A percentile compares a stretch with the other conserved stretches of the same genome.
These are phyloP conservation scores for Plenodomus tracheiphilus DNA, from an alignment of 2,329 filamentous ascomycete genomes.

Conservation along the genomic window DNA sequence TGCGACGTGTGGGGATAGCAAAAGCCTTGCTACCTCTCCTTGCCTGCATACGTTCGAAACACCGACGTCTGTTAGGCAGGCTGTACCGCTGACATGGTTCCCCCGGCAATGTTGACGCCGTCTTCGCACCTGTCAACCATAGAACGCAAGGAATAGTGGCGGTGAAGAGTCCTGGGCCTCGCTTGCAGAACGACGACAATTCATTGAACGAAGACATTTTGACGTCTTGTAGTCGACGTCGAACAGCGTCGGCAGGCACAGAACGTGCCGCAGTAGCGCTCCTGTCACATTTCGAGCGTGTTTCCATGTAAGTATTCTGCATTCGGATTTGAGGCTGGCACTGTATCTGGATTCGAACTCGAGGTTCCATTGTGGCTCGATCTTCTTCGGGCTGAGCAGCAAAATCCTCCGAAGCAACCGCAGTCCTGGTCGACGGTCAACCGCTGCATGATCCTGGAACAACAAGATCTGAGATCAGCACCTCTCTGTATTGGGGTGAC, in stretches of 20 bases:
- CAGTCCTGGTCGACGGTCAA: conserved; percentile 28
- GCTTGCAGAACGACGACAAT: conserved; percentile 13
- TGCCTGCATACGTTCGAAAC: conserved; percentile 15
- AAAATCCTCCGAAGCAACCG: conserved; percentile 17
- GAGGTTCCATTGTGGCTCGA: conserved; percentile 30
- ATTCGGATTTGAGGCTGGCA: conserved; percentile 17
- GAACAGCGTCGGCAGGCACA: conserved; percentile 25
- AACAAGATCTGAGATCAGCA: conserved; percentile 15
- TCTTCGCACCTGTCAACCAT: conserved; percentile 2
- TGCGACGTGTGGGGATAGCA: neutral
- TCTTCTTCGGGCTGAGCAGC: conserved; percentile 2
- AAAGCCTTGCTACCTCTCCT: conserved; percentile 8
- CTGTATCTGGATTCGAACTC: conserved; percentile 21
- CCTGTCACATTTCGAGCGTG: conserved; percentile 3
- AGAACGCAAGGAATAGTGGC: conserved; percentile 18
- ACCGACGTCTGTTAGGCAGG: neutral
- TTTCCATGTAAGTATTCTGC: conserved; percentile 12
- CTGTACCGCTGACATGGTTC: conserved; percentile 8
- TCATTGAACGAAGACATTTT: conserved; percentile 19
- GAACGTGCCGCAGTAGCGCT: conserved; percentile 27
- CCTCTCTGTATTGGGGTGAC: conserved; percentile 17
- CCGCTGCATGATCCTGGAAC: conserved; percentile 23
- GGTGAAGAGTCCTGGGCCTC: conserved; percentile 23
- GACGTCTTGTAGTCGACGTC: conserved; percentile 21
- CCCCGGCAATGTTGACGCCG: conserved; percentile 7